These are phyloP conservation scores for Urochloa ruziziensis DNA, from an alignment of 176 grass and related monocot genomes.

Conservation along the genomic window DNA sequence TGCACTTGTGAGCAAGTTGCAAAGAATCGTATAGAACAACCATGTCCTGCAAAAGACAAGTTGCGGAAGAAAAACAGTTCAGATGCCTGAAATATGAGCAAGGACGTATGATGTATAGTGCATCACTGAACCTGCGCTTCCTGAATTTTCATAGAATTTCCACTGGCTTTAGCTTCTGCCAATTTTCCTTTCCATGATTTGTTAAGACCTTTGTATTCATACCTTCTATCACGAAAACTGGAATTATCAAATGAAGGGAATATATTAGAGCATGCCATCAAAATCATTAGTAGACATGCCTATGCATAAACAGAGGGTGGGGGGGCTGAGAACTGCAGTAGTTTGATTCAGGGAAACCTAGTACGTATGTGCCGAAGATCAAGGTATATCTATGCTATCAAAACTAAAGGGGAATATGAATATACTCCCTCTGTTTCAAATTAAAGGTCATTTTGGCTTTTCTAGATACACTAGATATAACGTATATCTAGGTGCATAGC, in stretches of 20 bases:
- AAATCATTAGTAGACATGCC: conserved; percentile 19
- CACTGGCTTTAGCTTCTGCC: conserved; percentile 73
- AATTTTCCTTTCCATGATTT: conserved; percentile 97
- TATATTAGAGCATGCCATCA: conserved; percentile 21
- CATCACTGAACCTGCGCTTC: conserved; percentile 79
- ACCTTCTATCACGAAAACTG: conserved; percentile 98
- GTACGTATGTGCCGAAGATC: neutral
- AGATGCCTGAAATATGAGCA: conserved; percentile 27
- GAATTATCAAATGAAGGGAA: conserved; percentile 41
- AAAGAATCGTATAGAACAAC: conserved; percentile 98
- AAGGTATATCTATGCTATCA: conserved; percentile 5
- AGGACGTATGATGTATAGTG: neutral
- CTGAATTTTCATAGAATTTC: conserved; percentile 96
- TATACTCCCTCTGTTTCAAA: no score
- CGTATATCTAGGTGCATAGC: no score
- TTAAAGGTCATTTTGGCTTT: no score
- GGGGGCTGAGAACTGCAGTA: neutral
- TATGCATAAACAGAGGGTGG: neutral
- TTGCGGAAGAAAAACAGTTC: conserved; percentile 17
- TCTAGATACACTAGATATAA: no score
- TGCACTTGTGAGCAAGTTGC: conserved; percentile 97
- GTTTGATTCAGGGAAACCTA: conserved; percentile 12
- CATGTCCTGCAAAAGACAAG: conserved; percentile 78
- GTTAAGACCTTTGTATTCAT: conserved; percentile 99
- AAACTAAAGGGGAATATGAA: neutral